Evolutionary conservation across 2,329 filamentous ascomycete genomes (phyloP).

Genomic region (Verticillium dahliae): DNA sequence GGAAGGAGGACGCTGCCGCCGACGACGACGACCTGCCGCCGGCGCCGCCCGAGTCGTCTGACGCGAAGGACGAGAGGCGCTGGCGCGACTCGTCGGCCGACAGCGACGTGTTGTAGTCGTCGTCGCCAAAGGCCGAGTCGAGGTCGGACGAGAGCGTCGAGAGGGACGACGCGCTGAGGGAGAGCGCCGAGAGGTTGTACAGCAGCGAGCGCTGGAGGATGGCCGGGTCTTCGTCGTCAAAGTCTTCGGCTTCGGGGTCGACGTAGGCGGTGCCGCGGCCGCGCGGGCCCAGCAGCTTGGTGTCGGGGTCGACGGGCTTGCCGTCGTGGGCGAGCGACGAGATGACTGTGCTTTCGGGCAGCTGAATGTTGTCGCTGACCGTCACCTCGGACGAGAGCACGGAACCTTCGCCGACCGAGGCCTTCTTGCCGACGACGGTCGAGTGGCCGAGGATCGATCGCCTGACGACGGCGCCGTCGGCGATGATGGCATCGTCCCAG

Average conservation of each 20-base stretch:
- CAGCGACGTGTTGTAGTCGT: conserved; percentile 47
- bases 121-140: conserved; percentile 59
- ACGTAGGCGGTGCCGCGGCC: conserved; percentile 44
- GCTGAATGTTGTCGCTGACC: conserved; percentile 54
- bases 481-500: conserved; percentile 78
- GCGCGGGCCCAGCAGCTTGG: conserved; percentile 36
- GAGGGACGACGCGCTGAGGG: conserved; percentile 47
- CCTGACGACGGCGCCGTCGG: conserved; percentile 64
- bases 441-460: conserved; percentile 72
- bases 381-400: conserved; percentile 74
- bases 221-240: conserved; percentile 42
- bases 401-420: conserved; percentile 63
- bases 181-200: conserved; percentile 45
- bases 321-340: conserved; percentile 29
- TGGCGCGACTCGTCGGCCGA: conserved; percentile 58
- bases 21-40: conserved; percentile 24
- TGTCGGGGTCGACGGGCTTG: conserved; percentile 31
- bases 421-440: conserved; percentile 63
- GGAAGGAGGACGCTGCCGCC: conserved; percentile 50
- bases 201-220: conserved; percentile 48
- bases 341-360: conserved; percentile 28
- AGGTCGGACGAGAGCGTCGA: conserved; percentile 59
- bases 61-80: conserved; percentile 65
- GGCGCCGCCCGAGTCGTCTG: conserved; percentile 60
- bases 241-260: conserved; percentile 40